phyloP scores from a whole-genome alignment of 768 basidiomycete species.

The Cystofilobasidium capitatum region DNA sequence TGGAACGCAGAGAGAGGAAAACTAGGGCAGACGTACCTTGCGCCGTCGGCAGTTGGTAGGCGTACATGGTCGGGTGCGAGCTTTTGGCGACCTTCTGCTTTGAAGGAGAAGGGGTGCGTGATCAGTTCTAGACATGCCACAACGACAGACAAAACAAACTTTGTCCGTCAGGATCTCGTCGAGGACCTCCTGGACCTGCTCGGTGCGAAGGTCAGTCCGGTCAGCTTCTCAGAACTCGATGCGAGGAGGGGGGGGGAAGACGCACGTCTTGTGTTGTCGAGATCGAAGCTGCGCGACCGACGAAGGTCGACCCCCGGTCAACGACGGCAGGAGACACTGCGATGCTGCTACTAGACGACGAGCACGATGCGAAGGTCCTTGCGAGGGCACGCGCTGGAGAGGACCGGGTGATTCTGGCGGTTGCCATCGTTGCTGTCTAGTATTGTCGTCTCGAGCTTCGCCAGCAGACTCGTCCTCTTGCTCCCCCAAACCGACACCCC shows the following conservation, averaged over 20 bases:
- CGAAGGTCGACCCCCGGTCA: conserved; percentile 3
- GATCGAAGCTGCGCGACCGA: conserved; percentile 1
- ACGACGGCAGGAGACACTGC: neutral
- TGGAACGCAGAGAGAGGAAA: neutral
- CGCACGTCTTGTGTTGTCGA: neutral
- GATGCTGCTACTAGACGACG: neutral
- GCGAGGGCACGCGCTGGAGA: neutral
- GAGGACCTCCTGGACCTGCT: neutral
- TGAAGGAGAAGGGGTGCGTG: neutral
- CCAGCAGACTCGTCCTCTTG: neutral
- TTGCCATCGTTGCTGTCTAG: neutral
- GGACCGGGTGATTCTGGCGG: neutral
- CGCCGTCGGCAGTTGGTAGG: neutral
- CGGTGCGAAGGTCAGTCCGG: neutral
- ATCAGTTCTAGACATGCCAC: neutral
- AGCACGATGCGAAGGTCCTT: neutral
- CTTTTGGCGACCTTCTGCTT: conserved; percentile 4
- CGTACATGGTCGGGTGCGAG: conserved; percentile 18
- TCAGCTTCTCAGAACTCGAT: neutral
- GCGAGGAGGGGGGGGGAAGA: neutral
- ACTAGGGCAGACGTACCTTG: neutral
- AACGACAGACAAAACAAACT: neutral
- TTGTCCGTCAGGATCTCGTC: conserved; percentile 8
- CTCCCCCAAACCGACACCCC: neutral
- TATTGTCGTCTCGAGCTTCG: neutral